These are phyloP conservation scores for Letharia columbiana DNA, from an alignment of 495 filamentous ascomycete species.

Conservation along the genomic window DNA sequence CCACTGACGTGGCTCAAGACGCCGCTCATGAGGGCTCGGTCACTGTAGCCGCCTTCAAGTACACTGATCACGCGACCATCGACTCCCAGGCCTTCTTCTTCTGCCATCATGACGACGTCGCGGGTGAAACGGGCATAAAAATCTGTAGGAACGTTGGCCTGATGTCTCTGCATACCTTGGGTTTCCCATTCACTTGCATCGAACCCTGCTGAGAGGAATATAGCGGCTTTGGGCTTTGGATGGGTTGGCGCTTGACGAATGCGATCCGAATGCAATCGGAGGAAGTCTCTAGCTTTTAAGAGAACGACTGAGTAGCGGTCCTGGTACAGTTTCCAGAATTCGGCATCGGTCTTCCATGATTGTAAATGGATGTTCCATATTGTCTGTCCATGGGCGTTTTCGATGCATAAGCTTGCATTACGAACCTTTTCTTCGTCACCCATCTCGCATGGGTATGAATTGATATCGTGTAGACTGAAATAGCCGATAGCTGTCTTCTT, in stretches of 20 bases:
- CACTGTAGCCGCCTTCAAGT: conserved; percentile 91
- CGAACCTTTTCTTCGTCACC: conserved; percentile 84
- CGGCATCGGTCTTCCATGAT: conserved; percentile 66
- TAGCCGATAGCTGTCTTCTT: conserved; percentile 87
- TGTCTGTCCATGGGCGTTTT: conserved; percentile 81
- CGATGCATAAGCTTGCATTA: conserved; percentile 85
- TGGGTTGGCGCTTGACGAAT: conserved; percentile 44
- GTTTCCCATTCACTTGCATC: conserved; percentile 94
- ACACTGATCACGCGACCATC: conserved; percentile 86
- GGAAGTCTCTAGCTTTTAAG: conserved; percentile 67
- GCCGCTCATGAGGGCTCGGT: conserved; percentile 78
- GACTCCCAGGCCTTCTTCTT: conserved; percentile 67
- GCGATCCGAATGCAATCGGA: conserved; percentile 58
- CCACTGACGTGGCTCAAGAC: conserved; percentile 83
- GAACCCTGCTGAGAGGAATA: conserved; percentile 92
- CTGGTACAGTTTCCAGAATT: conserved; percentile 86
- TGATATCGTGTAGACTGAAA: conserved; percentile 94
- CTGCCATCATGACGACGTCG: conserved; percentile 71
- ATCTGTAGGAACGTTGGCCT: conserved; percentile 88
- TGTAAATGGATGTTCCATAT: conserved; percentile 96
- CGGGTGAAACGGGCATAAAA: conserved; percentile 88
- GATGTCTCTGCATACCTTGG: conserved; percentile 87
- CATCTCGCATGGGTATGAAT: conserved; percentile 88
- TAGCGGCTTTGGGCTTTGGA: conserved; percentile 62
- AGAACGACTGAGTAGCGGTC: conserved; percentile 65